phyloP scores from a whole-genome alignment of 306 rosid species.

The Begonia masoniana region DNA sequence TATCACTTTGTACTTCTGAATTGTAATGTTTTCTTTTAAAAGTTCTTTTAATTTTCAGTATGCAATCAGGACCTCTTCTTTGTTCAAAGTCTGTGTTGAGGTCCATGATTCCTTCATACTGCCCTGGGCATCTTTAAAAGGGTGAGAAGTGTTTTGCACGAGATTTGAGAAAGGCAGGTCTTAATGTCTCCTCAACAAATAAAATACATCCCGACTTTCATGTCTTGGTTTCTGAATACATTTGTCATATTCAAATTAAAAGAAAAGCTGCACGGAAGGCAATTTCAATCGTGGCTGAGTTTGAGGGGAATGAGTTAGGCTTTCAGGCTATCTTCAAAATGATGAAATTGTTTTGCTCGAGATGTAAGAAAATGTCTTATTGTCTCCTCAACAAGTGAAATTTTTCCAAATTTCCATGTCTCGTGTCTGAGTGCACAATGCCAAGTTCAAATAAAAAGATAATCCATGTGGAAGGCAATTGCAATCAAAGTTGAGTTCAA shows the following conservation, averaged over 20 bases:
- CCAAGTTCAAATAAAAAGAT: constrained; percentile 39
- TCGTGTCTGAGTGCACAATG: constrained; percentile 25
- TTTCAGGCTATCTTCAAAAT: constrained; percentile 26
- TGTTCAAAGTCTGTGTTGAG: constrained; percentile 53
- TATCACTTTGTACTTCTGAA: too few relatives aligned
- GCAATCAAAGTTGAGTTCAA: constrained; percentile 12
- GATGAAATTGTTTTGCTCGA: constrained; percentile 33
- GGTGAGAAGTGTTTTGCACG: too few relatives aligned
- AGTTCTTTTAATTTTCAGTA: constrained; percentile 19
- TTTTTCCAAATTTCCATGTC: constrained; percentile 40
- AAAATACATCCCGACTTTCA: too few relatives aligned
- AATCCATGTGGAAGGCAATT: constrained; percentile 15
- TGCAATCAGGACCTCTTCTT: constrained; percentile 39
- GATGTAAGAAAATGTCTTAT: constrained; percentile 39
- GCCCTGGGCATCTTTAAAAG: constrained; percentile 10
- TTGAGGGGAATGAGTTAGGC: too few relatives aligned
- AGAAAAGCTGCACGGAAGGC: too few relatives aligned
- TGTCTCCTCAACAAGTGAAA: constrained; percentile 23
- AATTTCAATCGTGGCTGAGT: too few relatives aligned
- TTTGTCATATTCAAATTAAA: too few relatives aligned
- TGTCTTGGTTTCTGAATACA: too few relatives aligned
- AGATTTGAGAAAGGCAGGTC: too few relatives aligned
- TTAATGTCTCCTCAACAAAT: too few relatives aligned
- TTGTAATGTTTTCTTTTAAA: too few relatives aligned
- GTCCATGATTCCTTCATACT: constrained; percentile 41